Conservation (phyloP, 1,284 basidiomycete genomes). For the Pisolithus thermaeus region DNA sequence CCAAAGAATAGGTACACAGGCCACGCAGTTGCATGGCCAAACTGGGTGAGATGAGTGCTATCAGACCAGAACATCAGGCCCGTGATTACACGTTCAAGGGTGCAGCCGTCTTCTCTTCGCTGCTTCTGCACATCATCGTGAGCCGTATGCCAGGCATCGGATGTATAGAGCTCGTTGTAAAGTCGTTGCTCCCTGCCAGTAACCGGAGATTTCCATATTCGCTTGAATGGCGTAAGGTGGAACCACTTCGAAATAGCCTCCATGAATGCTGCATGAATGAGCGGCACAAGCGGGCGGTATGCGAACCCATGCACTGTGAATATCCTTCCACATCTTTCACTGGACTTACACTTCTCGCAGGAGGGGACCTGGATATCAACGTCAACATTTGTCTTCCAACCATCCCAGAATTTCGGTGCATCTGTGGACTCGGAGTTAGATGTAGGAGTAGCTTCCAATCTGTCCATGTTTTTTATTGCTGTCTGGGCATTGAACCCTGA, state of each 20-base stretch:
- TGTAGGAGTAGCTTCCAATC: no score
- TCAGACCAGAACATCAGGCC: constrained; percentile 34
- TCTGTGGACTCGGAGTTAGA: no score
- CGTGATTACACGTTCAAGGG: constrained; percentile 19
- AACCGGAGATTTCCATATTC: constrained; percentile 4
- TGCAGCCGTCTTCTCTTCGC: constrained; percentile 4
- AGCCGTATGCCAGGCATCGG: constrained; percentile 8
- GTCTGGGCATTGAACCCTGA: constrained; percentile 9
- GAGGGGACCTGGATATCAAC: no score
- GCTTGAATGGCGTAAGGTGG: constrained; percentile 9
- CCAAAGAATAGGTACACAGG: no score
- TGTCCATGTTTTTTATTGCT: constrained; percentile 1
- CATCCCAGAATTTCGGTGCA: no score
- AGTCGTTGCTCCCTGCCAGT: constrained; percentile 2
- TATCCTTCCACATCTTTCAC: background rate
- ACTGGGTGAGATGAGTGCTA: constrained; percentile 31
- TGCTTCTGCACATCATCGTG: constrained; percentile 20
- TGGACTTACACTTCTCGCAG: background rate
- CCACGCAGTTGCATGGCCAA: constrained; percentile 32
- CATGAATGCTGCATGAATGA: constrained; percentile 4
- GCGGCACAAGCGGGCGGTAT: background rate
- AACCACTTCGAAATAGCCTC: no score
- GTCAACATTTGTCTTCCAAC: constrained; percentile 4
- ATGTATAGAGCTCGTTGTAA: constrained; percentile 12
- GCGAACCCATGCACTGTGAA: constrained; percentile 5